Conservation (phyloP, 2,329 filamentous ascomycete species). For the Phyllosticta paracitricarpa region DNA sequence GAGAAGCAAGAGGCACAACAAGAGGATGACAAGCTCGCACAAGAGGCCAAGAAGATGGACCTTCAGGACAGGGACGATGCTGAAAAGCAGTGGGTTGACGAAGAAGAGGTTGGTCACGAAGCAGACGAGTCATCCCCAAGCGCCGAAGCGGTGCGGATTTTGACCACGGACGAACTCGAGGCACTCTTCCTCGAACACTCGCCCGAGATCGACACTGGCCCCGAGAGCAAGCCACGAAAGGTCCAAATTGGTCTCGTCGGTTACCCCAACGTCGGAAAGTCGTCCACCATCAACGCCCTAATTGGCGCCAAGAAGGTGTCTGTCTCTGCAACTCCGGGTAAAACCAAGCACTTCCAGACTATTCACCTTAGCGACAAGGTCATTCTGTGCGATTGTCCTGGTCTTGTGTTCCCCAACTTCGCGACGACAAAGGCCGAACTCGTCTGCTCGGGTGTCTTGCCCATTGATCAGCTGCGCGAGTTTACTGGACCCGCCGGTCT, state of each 20-base stretch:
- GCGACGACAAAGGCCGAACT: conserved; percentile 93
- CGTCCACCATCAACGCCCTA: conserved; percentile 97
- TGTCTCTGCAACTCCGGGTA: conserved; percentile 91
- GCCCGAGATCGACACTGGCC: conserved; percentile 44
- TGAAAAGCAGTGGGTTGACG: conserved; percentile 30
- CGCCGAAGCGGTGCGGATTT: conserved; percentile 53
- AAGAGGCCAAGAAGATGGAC: conserved; percentile 36
- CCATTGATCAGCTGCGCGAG: conserved; percentile 92
- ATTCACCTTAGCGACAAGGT: conserved; percentile 87
- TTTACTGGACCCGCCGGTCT: conserved; percentile 79
- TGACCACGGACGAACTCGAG: conserved; percentile 89
- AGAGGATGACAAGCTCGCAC: conserved; percentile 40
- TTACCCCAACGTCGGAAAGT: conserved; percentile 98
- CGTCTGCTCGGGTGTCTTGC: conserved; percentile 87
- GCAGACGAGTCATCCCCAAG: conserved; percentile 26
- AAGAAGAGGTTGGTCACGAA: conserved; percentile 27
- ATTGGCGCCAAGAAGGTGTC: conserved; percentile 98
- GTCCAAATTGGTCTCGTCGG: conserved; percentile 88
- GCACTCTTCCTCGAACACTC: conserved; percentile 73
- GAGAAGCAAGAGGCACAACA: conserved; percentile 33
- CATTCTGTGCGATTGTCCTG: conserved; percentile 92
- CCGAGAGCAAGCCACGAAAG: conserved; percentile 46
- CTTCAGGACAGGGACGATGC: conserved; percentile 35
- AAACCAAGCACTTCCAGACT: conserved; percentile 99
- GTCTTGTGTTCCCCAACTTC: conserved; percentile 97